Percentiles rank a stretch among this genome's conserved stretches.
These are phyloP conservation scores for Anaeromyces robustus DNA, from an alignment of 192 early-diverging fungal species.

Conservation along the genomic window DNA sequence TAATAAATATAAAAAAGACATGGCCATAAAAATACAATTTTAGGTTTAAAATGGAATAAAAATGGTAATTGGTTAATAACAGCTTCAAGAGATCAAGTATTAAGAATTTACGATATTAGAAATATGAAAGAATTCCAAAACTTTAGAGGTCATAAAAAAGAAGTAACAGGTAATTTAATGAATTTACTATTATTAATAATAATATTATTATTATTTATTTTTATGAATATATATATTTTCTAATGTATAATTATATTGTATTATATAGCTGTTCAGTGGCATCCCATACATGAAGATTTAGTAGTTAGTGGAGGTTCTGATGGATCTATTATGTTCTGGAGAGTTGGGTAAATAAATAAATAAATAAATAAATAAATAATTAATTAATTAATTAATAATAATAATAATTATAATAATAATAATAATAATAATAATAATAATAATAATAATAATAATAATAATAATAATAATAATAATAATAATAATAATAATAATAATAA, in stretches of 20 bases:
- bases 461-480: no score
- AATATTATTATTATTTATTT: conserved; percentile 4
- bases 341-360: conserved; percentile 58
- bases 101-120: conserved; percentile 89
- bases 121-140: conserved; percentile 78
- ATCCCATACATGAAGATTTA: conserved; percentile 79
- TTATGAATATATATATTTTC: no score
- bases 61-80: conserved; percentile 96
- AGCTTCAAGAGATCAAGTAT: conserved; percentile 72
- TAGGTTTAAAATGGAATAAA: conserved; percentile 82
- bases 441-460: no score
- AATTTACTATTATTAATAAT: not conserved
- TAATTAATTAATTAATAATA: not conserved
- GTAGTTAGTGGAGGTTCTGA: conserved; percentile 86
- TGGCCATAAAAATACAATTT: conserved; percentile 85
- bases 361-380: not conserved
- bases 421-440: no score
- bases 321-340: conserved; percentile 72
- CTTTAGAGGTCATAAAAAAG: conserved; percentile 74
- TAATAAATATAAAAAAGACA: conserved; percentile 27
- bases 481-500: no score
- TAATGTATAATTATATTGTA: no score
- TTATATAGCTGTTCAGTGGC: conserved; percentile 71
- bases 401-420: no score
- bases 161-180: conserved; percentile 56